Conservation (phyloP, 2,329 filamentous ascomycete species). For the Aspergillus uvarum region DNA sequence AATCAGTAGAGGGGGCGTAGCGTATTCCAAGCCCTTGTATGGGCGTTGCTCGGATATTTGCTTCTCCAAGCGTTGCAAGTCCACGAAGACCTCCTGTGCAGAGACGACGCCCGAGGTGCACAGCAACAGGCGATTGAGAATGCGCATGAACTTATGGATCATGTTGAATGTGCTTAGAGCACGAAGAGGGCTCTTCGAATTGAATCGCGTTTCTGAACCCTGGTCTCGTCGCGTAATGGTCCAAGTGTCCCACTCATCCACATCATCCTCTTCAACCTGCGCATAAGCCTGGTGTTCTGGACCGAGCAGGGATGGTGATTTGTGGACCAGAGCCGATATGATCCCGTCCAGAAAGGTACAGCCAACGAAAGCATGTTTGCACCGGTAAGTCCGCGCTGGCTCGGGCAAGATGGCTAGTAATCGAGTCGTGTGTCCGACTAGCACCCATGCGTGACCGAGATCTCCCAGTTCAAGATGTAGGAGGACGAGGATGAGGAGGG, state of each 20-base stretch:
- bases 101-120: neutral
- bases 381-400: neutral
- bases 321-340: slow-evolving; percentile 11
- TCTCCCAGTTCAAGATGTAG: neutral
- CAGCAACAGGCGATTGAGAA: neutral
- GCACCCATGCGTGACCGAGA: neutral
- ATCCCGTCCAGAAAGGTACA: slow-evolving; percentile 20
- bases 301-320: slow-evolving; percentile 8
- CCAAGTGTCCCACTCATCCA: slow-evolving; percentile 24
- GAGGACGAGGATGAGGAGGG: neutral
- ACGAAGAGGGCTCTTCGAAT: neutral
- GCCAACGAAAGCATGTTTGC: slow-evolving; percentile 16
- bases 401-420: neutral
- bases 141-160: neutral
- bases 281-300: slow-evolving; percentile 7
- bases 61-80: neutral
- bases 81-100: neutral
- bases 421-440: neutral
- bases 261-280: slow-evolving; percentile 16
- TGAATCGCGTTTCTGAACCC: neutral
- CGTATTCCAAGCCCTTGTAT: slow-evolving; percentile 1
- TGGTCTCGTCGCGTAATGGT: neutral
- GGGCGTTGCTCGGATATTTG: neutral
- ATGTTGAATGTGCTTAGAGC: neutral
- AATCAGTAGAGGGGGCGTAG: slow-evolving; percentile 15